Conservation (phyloP, 2,329 filamentous ascomycete species). For the Polychaeton citri region DNA sequence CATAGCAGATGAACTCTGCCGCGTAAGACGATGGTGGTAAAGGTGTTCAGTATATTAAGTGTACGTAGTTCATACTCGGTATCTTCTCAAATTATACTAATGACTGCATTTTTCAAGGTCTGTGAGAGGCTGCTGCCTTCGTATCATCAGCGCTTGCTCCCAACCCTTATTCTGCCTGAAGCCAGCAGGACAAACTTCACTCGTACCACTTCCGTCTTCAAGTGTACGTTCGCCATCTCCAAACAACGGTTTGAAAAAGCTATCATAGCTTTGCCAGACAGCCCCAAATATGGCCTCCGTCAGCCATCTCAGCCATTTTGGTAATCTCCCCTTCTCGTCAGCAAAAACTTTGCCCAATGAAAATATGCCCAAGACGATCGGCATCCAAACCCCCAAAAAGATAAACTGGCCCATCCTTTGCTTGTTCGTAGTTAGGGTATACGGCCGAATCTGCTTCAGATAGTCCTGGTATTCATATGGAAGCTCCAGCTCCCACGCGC, state of each 20-base stretch:
- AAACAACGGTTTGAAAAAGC: constrained; percentile 51
- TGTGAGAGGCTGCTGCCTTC: background rate
- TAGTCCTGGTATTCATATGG: constrained; percentile 67
- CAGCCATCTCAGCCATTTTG: constrained; percentile 49
- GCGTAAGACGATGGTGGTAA: background rate
- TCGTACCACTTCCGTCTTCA: constrained; percentile 6
- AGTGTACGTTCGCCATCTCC: constrained; percentile 71
- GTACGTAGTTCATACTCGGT: too few relatives aligned
- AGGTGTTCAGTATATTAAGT: too few relatives aligned
- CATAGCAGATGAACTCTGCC: background rate
- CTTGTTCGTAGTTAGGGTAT: constrained; percentile 50
- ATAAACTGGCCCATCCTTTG: constrained; percentile 54
- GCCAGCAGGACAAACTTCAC: too few relatives aligned
- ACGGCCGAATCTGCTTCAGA: constrained; percentile 55
- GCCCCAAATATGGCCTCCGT: constrained; percentile 41
- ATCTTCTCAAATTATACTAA: too few relatives aligned
- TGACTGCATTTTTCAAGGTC: background rate
- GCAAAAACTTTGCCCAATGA: constrained; percentile 37
- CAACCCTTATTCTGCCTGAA: too few relatives aligned
- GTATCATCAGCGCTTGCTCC: background rate
- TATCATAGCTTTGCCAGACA: constrained; percentile 54
- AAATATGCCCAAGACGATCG: constrained; percentile 44
- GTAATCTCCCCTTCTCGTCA: constrained; percentile 53
- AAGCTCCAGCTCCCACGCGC: constrained; percentile 66
- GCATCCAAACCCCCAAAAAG: constrained; percentile 47